Base-by-base conservation (phyloP, 257 asterid genomes). In the Ligustrum vulgare region DNA sequence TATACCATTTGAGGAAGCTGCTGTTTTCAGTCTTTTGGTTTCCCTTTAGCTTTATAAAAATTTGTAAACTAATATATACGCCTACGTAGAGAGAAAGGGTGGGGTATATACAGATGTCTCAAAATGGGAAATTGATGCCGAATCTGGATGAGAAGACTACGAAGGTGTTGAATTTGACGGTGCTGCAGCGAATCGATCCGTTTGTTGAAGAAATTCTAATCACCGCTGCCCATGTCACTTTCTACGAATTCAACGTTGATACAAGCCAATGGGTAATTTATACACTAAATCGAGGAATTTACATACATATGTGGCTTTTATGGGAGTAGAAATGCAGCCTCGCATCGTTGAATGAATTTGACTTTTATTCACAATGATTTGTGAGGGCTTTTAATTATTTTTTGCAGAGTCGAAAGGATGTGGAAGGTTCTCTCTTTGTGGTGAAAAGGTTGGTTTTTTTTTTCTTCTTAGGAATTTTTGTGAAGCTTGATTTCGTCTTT, bases 341-440 rank as follows among this genome's bases (percentile, higher is more conserved):
- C 16, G 49, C 60, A 0, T 66, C 2, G 36, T 63, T 74, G 23
- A 23, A 3, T 35, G 67, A 77, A 51, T 69, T 80, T 39, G 56
- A 36, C 28, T 76, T 65, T 33, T 36, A 2, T 8, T 58, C 6
- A 8, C 18, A 22, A 58, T 58, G 31, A 25, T 58, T 3, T 16
- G 34, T 11, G 56, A 16, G 22, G 34, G 65, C 6, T 68, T 63
- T 39, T 11, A 49, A 73, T 62, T 75, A 64, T 71, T 72, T 75
- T 64, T 60, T 69, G 75, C 87, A 93, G 98, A 90, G 96, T 82
- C 93, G 98, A 58, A 94, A 91, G 84, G 96, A 91, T 82, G 97
- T 94, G 5, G 92, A 94, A 85, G 98, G 98, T 69, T 87, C 98
- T 12, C 91, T 94, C 32, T 94, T 94, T 84, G 97, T 91, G 43